Percentiles rank a stretch among this genome's conserved stretches.
These are phyloP conservation scores for Phytophthora nicotianae DNA, from an alignment of 352 stramenopile genomes.

Conservation along the genomic window DNA sequence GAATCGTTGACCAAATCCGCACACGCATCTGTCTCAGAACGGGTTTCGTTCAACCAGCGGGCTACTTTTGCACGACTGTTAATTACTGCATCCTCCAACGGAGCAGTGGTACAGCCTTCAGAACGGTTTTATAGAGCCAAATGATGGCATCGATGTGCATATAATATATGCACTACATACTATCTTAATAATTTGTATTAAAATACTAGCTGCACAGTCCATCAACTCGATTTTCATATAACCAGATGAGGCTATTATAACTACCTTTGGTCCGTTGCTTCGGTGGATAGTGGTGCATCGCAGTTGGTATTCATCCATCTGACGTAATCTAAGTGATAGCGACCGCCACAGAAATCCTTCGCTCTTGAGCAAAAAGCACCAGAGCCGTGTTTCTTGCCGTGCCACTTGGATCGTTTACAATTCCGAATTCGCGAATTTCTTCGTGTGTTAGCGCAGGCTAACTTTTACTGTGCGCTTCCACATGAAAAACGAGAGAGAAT, in stretches of 20 bases:
- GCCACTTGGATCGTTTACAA: not conserved
- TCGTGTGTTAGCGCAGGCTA: not conserved
- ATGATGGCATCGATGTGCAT: not conserved
- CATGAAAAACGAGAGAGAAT: not conserved
- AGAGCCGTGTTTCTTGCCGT: slow-evolving; percentile 10
- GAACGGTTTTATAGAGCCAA: slow-evolving; percentile 18
- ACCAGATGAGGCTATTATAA: not conserved
- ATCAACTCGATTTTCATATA: slow-evolving; percentile 1
- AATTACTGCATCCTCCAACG: slow-evolving; percentile 23
- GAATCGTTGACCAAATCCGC: slow-evolving; percentile 11
- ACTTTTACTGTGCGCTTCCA: not conserved
- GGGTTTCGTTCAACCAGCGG: slow-evolving; percentile 22
- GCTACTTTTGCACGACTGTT: slow-evolving; percentile 11
- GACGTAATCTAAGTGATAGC: not conserved
- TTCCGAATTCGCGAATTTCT: not conserved
- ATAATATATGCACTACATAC: no score
- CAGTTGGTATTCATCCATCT: slow-evolving; percentile 22
- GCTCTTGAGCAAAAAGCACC: slow-evolving; percentile 14
- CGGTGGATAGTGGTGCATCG: slow-evolving; percentile 15
- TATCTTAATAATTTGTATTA: no score
- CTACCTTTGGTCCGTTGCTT: not conserved
- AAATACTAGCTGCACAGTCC: slow-evolving; percentile 15
- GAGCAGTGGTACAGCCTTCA: slow-evolving; percentile 17
- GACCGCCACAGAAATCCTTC: slow-evolving; percentile 6
- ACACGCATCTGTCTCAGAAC: slow-evolving; percentile 14